Base-by-base conservation (phyloP, 495 filamentous ascomycete genomes). In the Penicillium pulvis region DNA sequence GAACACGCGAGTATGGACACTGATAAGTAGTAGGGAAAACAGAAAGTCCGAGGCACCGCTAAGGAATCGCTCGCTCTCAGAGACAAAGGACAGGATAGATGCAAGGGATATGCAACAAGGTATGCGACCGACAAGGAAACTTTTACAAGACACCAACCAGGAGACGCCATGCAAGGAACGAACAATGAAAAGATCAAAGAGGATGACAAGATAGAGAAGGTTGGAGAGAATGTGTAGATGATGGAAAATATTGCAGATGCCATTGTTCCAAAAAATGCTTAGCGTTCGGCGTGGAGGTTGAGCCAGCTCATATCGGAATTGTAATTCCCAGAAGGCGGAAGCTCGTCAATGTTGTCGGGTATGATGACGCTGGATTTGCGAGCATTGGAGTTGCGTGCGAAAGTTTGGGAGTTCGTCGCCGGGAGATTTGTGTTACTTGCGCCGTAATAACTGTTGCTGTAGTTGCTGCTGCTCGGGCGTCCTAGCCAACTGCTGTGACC, bases 261-360 rank as follows among this genome's bases (percentile, higher is more conserved):
- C 28, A 19, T 19, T 52, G 35, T 39, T 26, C 7, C 26, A 24
- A 16, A 31, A 31, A 30, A 35, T 53, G 48, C 23, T 71, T 57
- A 78, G 55, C 66, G 68, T 16, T 72, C 70, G 30, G 67, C 69
- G 24, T 77, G 53, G 8, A 92, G 71, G 67, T 91, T 91, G 41
- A 92, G 72, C 89, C 89, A 92, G 73, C 87, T 90, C 84, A 92
- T 88, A 69, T 92, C 89, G 26, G 77, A 73, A 55, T 79, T 77
- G 61, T 72, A 53, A 42, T 50, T 72, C 1, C 57, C 70, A 23
- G 67, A 55, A n/a, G 71, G 57, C 20, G 75, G 76, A 12, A 74
- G 68, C 57, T 79, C 80, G 35, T 76, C 70, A 47, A 75, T 73
- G 11, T 76, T 57, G 6, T 79, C 76, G 0, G 72, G 53, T 63